Conservation (phyloP, 371 early-diverging fungal species). For the Mortierella sp. region DNA sequence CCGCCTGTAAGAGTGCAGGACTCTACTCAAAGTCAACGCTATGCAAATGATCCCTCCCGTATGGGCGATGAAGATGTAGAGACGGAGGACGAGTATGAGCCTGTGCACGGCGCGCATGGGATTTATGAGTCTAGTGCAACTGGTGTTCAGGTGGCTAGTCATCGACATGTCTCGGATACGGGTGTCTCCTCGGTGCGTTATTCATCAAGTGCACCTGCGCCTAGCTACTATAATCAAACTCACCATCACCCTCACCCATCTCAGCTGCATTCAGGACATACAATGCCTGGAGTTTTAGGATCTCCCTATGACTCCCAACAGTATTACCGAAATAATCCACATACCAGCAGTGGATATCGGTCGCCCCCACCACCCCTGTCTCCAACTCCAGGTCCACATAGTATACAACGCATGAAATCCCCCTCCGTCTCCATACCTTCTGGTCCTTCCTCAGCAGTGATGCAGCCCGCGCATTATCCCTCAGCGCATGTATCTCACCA, state of each 20-base stretch:
- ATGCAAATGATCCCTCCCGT: constrained; percentile 9
- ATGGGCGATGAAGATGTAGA: constrained; percentile 34
- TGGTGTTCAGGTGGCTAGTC: neutral
- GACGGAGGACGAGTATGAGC: constrained; percentile 44
- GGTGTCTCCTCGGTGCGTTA: constrained; percentile 3
- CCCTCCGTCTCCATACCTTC: constrained; percentile 23
- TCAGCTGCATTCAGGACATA: constrained; percentile 16
- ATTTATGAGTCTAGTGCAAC: neutral
- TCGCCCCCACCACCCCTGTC: constrained; percentile 30
- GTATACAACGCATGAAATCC: constrained; percentile 14
- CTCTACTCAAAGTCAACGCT: neutral
- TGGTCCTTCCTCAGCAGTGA: constrained; percentile 22
- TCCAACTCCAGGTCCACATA: constrained; percentile 9
- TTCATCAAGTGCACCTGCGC: neutral
- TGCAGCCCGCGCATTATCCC: constrained; percentile 30
- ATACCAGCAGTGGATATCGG: constrained; percentile 20
- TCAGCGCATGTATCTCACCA: constrained; percentile 10
- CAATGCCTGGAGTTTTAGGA: constrained; percentile 15
- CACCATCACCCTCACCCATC: constrained; percentile 11
- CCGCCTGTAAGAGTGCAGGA: neutral
- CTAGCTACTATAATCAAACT: constrained; percentile 25
- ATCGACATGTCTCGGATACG: constrained; percentile 22
- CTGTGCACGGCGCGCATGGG: constrained; percentile 1
- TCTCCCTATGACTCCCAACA: constrained; percentile 35
- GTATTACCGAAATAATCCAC: constrained; percentile 24